Evolutionary conservation across 2,329 filamentous ascomycete genomes (phyloP).

Genomic region (Cladosporium austrohemisphaericum): DNA sequence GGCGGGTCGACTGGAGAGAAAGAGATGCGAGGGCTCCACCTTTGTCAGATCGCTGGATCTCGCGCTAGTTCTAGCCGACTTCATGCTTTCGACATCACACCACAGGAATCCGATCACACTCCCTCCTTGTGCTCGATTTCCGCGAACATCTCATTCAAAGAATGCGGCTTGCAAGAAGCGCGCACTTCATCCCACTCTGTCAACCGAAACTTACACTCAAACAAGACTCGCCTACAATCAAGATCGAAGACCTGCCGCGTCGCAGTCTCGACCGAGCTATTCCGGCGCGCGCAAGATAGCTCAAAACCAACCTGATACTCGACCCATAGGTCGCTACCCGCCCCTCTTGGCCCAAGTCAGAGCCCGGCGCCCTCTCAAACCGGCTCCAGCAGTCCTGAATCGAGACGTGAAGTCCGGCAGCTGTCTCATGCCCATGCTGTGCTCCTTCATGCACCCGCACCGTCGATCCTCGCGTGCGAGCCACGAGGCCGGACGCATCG

Average conservation of each 20-base stretch:
- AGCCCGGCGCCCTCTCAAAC: not conserved
- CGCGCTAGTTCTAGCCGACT: too few species aligned
- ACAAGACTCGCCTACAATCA: too few species aligned
- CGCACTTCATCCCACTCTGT: too few species aligned
- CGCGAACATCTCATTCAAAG: too few species aligned
- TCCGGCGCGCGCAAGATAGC: slow-evolving; percentile 1
- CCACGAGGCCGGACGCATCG: slow-evolving; percentile 11
- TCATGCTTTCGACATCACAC: too few species aligned
- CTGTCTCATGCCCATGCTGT: slow-evolving; percentile 3
- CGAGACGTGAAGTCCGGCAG: slow-evolving; percentile 7
- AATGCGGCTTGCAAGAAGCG: too few species aligned
- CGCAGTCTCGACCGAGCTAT: slow-evolving; percentile 1
- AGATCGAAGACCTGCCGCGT: not conserved
- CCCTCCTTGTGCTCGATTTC: too few species aligned
- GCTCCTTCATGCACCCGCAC: slow-evolving; percentile 5
- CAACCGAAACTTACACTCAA: too few species aligned
- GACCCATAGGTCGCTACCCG: slow-evolving; percentile 5
- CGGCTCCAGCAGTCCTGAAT: not conserved
- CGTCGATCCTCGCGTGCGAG: slow-evolving; percentile 15
- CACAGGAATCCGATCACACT: too few species aligned
- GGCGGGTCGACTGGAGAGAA: too few species aligned
- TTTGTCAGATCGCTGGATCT: too few species aligned
- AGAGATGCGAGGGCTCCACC: too few species aligned
- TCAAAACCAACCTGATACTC: slow-evolving; percentile 11
- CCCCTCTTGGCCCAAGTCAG: not conserved